Conservation (phyloP, 2,329 filamentous ascomycete genomes). For the Neodidymelliopsis sp. region DNA sequence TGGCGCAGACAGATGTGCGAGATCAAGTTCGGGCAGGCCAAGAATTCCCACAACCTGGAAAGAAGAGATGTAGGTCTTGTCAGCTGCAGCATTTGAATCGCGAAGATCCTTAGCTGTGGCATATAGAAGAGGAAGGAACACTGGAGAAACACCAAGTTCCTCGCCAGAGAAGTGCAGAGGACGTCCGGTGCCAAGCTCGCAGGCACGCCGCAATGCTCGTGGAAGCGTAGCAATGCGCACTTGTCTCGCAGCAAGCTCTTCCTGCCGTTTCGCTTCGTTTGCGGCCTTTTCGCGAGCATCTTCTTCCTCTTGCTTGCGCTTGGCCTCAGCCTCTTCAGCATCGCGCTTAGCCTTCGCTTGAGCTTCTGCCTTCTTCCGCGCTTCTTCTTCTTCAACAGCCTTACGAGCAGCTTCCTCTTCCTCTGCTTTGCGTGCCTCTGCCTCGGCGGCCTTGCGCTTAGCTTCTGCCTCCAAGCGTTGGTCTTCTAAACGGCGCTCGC, state of each 20-base stretch:
- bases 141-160: slow-evolving; percentile 48
- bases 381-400: slow-evolving; percentile 40
- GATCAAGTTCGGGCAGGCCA: slow-evolving; percentile 50
- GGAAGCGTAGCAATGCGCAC: slow-evolving; percentile 47
- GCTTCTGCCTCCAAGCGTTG: slow-evolving; percentile 40
- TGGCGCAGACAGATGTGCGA: slow-evolving; percentile 40
- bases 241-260: slow-evolving; percentile 42
- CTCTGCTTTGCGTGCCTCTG: slow-evolving; percentile 37
- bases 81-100: slow-evolving; percentile 22
- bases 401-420: slow-evolving; percentile 40
- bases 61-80: slow-evolving; percentile 47
- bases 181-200: slow-evolving; percentile 46
- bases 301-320: slow-evolving; percentile 42
- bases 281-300: slow-evolving; percentile 38
- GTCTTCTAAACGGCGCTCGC: slow-evolving; percentile 46
- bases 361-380: slow-evolving; percentile 37
- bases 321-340: slow-evolving; percentile 44
- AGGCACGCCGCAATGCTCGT: slow-evolving; percentile 46
- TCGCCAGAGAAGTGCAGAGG: slow-evolving; percentile 50
- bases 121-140: slow-evolving; percentile 50
- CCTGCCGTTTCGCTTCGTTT: slow-evolving; percentile 39
- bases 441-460: slow-evolving; percentile 34
- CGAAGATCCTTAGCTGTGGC: slow-evolving; percentile 42
- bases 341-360: slow-evolving; percentile 40
- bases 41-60: slow-evolving; percentile 52